These are phyloP conservation scores for Annulohypoxylon stygium DNA, from an alignment of 495 filamentous ascomycete genomes.

Conservation along the genomic window DNA sequence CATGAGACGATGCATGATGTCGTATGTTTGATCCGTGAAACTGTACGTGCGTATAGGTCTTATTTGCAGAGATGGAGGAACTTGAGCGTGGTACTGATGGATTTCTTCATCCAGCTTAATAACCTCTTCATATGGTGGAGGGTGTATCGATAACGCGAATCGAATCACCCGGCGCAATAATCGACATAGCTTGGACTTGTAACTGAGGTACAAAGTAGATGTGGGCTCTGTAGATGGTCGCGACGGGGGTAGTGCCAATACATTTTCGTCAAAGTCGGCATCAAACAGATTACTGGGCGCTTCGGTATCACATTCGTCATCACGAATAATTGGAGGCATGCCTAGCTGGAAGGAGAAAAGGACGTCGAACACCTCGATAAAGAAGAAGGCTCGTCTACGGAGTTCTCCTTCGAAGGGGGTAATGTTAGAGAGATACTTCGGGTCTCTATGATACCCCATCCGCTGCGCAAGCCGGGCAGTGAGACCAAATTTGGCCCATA, in stretches of 20 bases:
- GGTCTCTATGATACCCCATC: conserved; percentile 68
- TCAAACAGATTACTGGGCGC: conserved; percentile 61
- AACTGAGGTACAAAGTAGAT: conserved; percentile 57
- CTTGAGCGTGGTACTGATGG: conserved; percentile 46
- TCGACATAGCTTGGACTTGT: conserved; percentile 57
- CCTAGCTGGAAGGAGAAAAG: conserved; percentile 64
- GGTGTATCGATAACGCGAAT: conserved; percentile 49
- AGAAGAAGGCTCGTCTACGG: conserved; percentile 64
- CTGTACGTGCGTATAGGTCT: conserved; percentile 51
- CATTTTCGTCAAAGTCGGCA: conserved; percentile 61
- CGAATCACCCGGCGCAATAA: conserved; percentile 57
- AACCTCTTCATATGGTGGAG: conserved; percentile 53
- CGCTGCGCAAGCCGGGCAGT: conserved; percentile 61
- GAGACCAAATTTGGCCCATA: conserved; percentile 61
- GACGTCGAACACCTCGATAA: conserved; percentile 64
- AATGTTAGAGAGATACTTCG: conserved; percentile 56
- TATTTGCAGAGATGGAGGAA: conserved; percentile 50
- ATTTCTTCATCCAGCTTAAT: conserved; percentile 55
- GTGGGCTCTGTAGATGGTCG: conserved; percentile 60
- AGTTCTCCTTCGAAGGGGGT: conserved; percentile 67
- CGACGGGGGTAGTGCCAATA: conserved; percentile 53
- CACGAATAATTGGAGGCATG: conserved; percentile 60
- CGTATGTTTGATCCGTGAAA: conserved; percentile 52
- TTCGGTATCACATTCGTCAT: conserved; percentile 61
- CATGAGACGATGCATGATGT: conserved; percentile 56